A percentile compares a stretch with the other conserved stretches of the same genome.
phyloP scores from a whole-genome alignment of 352 stramenopile genomes.

The Achlya hypogyna region DNA sequence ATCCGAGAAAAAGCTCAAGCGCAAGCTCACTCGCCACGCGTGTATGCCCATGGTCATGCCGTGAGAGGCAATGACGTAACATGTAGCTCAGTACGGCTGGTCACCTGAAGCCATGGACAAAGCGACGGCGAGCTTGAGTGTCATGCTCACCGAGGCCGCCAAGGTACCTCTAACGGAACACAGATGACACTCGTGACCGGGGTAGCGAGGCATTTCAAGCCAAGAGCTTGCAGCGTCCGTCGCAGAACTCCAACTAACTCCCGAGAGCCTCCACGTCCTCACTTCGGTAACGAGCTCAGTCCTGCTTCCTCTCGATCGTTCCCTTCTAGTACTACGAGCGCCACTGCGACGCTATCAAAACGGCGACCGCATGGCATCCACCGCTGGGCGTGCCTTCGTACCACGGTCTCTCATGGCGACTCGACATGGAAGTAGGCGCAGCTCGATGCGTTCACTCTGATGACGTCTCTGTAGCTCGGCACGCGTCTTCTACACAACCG shows the following conservation, averaged over 20 bases:
- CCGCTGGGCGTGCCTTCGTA: constrained; percentile 43
- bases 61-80: not conserved
- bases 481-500: constrained; percentile 52
- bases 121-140: constrained; percentile 48
- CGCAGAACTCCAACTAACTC: constrained; percentile 35
- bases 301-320: not conserved
- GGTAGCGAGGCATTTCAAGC: constrained; percentile 34
- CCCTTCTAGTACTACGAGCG: constrained; percentile 37
- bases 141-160: constrained; percentile 61
- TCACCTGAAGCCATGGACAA: constrained; percentile 41
- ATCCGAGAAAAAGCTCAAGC: constrained; percentile 2
- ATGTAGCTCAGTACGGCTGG: constrained; percentile 48
- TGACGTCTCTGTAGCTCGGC: constrained; percentile 30
- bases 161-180: constrained; percentile 30
- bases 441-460: not conserved
- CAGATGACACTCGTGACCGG: not conserved
- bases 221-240: constrained; percentile 36
- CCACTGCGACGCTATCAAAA: constrained; percentile 42
- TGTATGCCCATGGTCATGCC: not conserved
- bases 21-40: constrained; percentile 11
- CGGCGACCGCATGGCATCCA: constrained; percentile 33
- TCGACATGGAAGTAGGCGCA: constrained; percentile 59
- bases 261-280: constrained; percentile 35
- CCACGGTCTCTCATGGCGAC: constrained; percentile 61
- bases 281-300: constrained; percentile 27